A percentile compares a stretch with the other conserved stretches of the same genome.
phyloP scores from a whole-genome alignment of 2,329 filamentous ascomycete species.

The Drechslerella dactyloides region DNA sequence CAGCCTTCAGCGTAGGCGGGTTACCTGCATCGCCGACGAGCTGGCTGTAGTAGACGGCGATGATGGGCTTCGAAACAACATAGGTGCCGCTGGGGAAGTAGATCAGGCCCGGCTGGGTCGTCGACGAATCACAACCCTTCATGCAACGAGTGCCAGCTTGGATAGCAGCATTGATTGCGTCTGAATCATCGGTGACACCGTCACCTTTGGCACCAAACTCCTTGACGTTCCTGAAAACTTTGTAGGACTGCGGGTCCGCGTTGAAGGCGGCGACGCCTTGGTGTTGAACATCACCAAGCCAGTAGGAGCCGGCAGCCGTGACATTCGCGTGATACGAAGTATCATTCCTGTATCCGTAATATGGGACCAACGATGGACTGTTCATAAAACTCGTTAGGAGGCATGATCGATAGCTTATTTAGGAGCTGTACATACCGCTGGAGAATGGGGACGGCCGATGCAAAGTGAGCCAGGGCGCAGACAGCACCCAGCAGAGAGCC shows the following conservation, averaged over 20 bases:
- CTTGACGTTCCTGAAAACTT: conserved; percentile 62
- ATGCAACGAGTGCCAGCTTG: conserved; percentile 59
- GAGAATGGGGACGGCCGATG: conserved; percentile 25
- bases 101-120: conserved; percentile 79
- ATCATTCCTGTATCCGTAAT: not conserved
- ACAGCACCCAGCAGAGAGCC: conserved; percentile 27
- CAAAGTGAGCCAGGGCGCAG: conserved; percentile 36
- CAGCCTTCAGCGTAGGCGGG: conserved; percentile 76
- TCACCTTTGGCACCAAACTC: conserved; percentile 62
- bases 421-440: conserved; percentile 18
- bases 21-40: conserved; percentile 79
- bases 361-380: conserved; percentile 20
- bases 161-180: conserved; percentile 61
- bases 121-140: conserved; percentile 71
- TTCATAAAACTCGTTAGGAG: conserved; percentile 1
- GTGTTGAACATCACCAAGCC: conserved; percentile 58
- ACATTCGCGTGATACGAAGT: no score
- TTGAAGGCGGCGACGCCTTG: conserved; percentile 61
- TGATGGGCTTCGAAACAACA: conserved; percentile 76
- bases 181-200: conserved; percentile 61
- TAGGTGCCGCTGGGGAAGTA: conserved; percentile 94
- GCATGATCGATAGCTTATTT: not conserved
- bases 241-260: conserved; percentile 57
- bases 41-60: conserved; percentile 92
- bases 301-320: conserved; percentile 44